These are phyloP conservation scores for Sisymbrium altissimum DNA, from an alignment of 345 rosid species.

Conservation along the genomic window DNA sequence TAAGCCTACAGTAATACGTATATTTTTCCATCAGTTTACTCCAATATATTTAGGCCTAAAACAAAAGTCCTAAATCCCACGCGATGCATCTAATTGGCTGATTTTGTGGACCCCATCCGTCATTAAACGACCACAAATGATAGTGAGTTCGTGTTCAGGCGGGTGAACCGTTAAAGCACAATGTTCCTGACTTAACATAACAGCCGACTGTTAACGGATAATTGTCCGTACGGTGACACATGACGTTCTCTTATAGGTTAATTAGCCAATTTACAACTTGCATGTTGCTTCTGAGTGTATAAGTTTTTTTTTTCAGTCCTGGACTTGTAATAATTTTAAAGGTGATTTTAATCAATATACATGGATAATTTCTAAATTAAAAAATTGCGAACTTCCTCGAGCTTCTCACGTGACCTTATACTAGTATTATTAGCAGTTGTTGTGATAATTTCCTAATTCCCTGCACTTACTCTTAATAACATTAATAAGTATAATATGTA, in stretches of 20 bases:
- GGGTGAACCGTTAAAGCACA: constrained; percentile 5
- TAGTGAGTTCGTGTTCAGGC: background rate
- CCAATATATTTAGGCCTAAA: too few relatives aligned
- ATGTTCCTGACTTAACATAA: background rate
- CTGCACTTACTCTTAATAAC: too few relatives aligned
- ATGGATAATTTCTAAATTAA: too few relatives aligned
- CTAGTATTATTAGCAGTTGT: background rate
- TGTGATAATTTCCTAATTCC: background rate
- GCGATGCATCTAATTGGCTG: background rate
- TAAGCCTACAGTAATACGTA: too few relatives aligned
- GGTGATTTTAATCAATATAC: too few relatives aligned
- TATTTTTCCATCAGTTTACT: too few relatives aligned
- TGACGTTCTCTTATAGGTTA: background rate
- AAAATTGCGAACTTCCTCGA: background rate
- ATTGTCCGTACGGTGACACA: background rate
- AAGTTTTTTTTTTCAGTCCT: too few relatives aligned
- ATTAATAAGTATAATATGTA: constrained; percentile 4
- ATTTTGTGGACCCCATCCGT: background rate
- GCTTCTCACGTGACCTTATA: background rate
- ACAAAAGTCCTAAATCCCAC: background rate
- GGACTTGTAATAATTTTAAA: too few relatives aligned
- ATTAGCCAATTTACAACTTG: background rate
- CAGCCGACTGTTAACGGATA: background rate
- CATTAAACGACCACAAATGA: background rate
- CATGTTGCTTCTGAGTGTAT: background rate